Evolutionary conservation across 192 early-diverging fungal genomes (phyloP), one percentile per base, ranked within the genome.

Genomic region (Allomyces macrogynus): DNA sequence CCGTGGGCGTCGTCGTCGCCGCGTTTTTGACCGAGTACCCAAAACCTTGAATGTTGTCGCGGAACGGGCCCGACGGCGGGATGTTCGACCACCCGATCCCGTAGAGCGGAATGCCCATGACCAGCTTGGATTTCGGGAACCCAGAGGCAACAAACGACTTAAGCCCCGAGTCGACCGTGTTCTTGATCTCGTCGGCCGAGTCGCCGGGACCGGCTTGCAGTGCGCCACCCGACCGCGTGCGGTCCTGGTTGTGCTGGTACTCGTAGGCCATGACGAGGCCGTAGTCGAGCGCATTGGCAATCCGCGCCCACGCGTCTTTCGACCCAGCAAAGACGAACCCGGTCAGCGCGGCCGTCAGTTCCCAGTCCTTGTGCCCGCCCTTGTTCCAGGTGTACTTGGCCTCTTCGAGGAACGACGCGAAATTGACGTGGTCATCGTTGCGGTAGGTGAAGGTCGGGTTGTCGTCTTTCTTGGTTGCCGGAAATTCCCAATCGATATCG

Each of bases 401-500:
- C 18, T 65, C 64, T 10, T 65, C 32, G 14, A 65, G 25, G 60
- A 65, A 65, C 24, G 12, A n/a, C 11, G 25, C 64, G 24, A 42
- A 12, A 42, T 65, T 65, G 24, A 18, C 20, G 60, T 24, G 44
- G 32, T 65, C 64, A 24, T 65, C 32, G 25, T 65, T 57, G 60
- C 24, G 32, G 25, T 11, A 3, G 24, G 64, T 25, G 24, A 24
- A 24, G 5, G 26, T 25, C 49, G 49, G 49, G 49, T 57, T n/a
- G 16, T 14, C 20, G 25, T 25, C 64, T 23, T 60, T 60, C 16
- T 60, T 27, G 5, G 24, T 60, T 5, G 24, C 43, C 4, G 64
- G 64, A 26, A 32, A 65, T 26, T 65, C 64, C 64, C 64, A 65
- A 22, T 65, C 64, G 25, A 65, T 65, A 57, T 65, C 64, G 25